A percentile compares a stretch with the other conserved stretches of the same genome.
Conservation (phyloP, 2,329 filamentous ascomycete species). For the Dactylellina haptotyla region DNA sequence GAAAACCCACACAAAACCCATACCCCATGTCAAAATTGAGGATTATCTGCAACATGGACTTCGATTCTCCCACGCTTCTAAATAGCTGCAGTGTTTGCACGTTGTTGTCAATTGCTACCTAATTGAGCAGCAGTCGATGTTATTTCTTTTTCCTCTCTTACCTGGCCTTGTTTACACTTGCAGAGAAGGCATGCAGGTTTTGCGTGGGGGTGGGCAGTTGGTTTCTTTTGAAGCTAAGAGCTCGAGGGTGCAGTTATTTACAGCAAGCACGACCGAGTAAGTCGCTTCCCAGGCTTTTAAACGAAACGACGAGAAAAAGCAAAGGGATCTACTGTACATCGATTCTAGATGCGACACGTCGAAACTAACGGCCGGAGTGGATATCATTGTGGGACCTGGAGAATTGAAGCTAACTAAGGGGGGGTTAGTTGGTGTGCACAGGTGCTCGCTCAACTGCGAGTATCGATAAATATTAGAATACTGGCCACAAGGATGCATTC, state of each 20-base stretch:
- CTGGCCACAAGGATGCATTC: slow-evolving; percentile 1
- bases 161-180: slow-evolving; percentile 10
- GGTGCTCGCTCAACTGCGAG: slow-evolving; percentile 17
- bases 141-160: slow-evolving; percentile 4
- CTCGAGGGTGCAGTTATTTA: slow-evolving; percentile 37
- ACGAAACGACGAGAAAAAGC: slow-evolving; percentile 36
- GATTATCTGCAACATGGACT: slow-evolving; percentile 26
- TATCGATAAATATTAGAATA: not conserved
- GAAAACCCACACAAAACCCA: slow-evolving; percentile 15
- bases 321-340: slow-evolving; percentile 51
- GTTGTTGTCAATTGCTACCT: slow-evolving; percentile 48
- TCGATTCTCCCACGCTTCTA: slow-evolving; percentile 5
- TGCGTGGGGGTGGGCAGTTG: slow-evolving; percentile 31
- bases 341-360: slow-evolving; percentile 55
- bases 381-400: slow-evolving; percentile 28
- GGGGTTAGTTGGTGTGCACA: slow-evolving; percentile 20
- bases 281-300: slow-evolving; percentile 8
- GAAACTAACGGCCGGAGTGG: slow-evolving; percentile 31
- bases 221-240: slow-evolving; percentile 21
- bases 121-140: slow-evolving; percentile 39
- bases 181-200: slow-evolving; percentile 11
- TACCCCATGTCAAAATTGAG: slow-evolving; percentile 18
- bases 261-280: slow-evolving; percentile 7
- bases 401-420: slow-evolving; percentile 31
- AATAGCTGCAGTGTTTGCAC: slow-evolving; percentile 45